These are phyloP conservation scores for Rhodocollybia butyracea DNA, from an alignment of 768 basidiomycete genomes.

Conservation along the genomic window DNA sequence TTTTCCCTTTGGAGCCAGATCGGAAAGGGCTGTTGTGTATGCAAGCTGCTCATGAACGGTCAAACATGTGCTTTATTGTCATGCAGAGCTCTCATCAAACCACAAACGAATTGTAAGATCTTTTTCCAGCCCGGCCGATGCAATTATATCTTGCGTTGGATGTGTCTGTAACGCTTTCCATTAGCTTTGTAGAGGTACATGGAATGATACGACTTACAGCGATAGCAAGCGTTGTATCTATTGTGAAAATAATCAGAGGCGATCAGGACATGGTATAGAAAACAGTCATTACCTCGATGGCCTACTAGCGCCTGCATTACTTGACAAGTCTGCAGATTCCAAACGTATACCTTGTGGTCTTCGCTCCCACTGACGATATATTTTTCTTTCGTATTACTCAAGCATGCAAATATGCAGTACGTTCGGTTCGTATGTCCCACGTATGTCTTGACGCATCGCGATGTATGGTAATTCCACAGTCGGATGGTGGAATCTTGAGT, in stretches of 20 bases:
- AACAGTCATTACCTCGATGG: constrained; percentile 59
- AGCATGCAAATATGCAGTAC: constrained; percentile 73
- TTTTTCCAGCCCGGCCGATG: constrained; percentile 88
- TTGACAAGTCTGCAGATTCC: constrained; percentile 84
- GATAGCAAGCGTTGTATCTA: constrained; percentile 72
- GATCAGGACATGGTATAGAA: constrained; percentile 4
- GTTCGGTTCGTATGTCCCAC: constrained; percentile 84
- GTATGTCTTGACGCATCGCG: constrained; percentile 91
- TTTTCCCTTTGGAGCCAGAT: too few relatives aligned
- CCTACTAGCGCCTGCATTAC: constrained; percentile 74
- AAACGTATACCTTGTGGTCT: constrained; percentile 83
- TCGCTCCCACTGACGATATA: constrained; percentile 89
- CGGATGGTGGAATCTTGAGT: constrained; percentile 95
- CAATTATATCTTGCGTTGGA: constrained; percentile 71
- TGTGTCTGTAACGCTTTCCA: constrained; percentile 52
- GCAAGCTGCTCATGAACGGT: too few relatives aligned
- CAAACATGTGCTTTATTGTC: neutral
- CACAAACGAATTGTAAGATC: constrained; percentile 84
- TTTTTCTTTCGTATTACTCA: constrained; percentile 54
- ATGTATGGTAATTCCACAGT: constrained; percentile 91
- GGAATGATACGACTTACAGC: constrained; percentile 46
- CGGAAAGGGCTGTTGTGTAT: too few relatives aligned
- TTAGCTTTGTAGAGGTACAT: neutral
- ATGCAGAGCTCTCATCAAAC: constrained; percentile 41
- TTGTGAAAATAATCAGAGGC: neutral